Base-by-base conservation (phyloP, 2,329 filamentous ascomycete genomes). In the Akanthomyces dipterigenus region DNA sequence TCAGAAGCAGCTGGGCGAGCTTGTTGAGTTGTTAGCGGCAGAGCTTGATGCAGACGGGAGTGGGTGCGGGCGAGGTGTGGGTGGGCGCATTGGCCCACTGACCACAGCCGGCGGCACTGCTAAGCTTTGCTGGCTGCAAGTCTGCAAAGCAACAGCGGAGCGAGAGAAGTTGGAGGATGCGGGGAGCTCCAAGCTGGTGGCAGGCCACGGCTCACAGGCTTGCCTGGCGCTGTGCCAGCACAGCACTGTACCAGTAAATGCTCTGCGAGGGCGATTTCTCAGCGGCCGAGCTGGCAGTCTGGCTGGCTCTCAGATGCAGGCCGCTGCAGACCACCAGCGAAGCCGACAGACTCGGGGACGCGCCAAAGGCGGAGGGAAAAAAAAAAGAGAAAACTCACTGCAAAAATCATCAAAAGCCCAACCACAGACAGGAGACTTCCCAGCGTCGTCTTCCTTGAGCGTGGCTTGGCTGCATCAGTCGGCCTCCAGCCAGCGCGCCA, bases 1-100 rank as follows among this genome's bases (percentile, higher is more conserved):
- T 74, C 67, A 83, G 77, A 63, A 82, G 73, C 67, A 84, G 77
- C 70, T 84, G 83, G 65, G 77, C 72, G 67, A 80, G 73, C 81
- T 84, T 67, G 55, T 53, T 58, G 60, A 60, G 38, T 38, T 38
- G 54, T 62, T 57, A 42, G 54, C 34, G 60, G 54, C n/a, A 28
- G 53, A 49, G 18, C 16, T 48, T 34, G 46, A 60, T 38, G 40
- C 48, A 40, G 9, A 22, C 16, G 8, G 42, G 11, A 38, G 43
- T 38, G 42, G 20, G 42, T 22, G 36, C 42, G n/a, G 49, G 20
- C 16, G 46, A 51, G 46, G 38, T 42, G 43, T 22, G 42, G 6
- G 36, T 53, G 57, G 48, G 34, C 14, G 46, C 22, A 34, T 36
- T 28, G 20, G 42, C 40, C 24, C 18, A 40, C 26, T 36, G 26